Conservation (phyloP, 2,329 filamentous ascomycete species). For the Paecilomyces sp. region DNA sequence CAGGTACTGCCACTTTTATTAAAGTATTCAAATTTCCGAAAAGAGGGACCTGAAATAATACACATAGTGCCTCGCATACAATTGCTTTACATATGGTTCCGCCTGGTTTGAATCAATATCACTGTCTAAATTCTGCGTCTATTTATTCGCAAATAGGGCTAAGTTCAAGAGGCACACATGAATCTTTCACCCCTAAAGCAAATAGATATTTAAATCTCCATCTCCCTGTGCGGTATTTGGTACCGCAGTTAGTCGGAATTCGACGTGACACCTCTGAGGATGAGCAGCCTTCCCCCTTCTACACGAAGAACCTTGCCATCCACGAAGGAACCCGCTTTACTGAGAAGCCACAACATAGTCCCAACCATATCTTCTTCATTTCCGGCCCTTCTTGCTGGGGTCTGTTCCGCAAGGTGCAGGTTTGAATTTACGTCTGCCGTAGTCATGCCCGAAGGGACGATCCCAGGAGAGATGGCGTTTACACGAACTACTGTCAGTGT, state of each 20-base stretch:
- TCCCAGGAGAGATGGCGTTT: conserved; percentile 1
- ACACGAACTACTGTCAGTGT: not conserved
- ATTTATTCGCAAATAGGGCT: no score
- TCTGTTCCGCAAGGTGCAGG: not conserved
- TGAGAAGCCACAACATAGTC: conserved; percentile 44
- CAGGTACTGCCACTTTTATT: no score
- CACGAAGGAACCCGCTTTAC: conserved; percentile 44
- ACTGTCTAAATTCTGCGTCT: no score
- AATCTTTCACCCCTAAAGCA: no score
- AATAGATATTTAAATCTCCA: no score
- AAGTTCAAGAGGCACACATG: no score
- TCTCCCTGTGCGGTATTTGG: not conserved
- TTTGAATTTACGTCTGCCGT: not conserved
- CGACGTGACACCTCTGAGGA: conserved; percentile 1
- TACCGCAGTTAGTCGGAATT: not conserved
- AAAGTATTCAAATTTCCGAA: no score
- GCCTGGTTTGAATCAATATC: no score
- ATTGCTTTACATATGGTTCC: no score
- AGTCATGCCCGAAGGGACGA: conserved; percentile 1
- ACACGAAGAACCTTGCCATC: conserved; percentile 35
- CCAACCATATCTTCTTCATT: conserved; percentile 40
- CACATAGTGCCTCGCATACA: no score
- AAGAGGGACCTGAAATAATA: no score
- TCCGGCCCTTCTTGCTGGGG: conserved; percentile 28
- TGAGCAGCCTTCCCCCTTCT: not conserved